Evolutionary conservation across 495 filamentous ascomycete genomes (phyloP).

Genomic region (Xylaria longipes): DNA sequence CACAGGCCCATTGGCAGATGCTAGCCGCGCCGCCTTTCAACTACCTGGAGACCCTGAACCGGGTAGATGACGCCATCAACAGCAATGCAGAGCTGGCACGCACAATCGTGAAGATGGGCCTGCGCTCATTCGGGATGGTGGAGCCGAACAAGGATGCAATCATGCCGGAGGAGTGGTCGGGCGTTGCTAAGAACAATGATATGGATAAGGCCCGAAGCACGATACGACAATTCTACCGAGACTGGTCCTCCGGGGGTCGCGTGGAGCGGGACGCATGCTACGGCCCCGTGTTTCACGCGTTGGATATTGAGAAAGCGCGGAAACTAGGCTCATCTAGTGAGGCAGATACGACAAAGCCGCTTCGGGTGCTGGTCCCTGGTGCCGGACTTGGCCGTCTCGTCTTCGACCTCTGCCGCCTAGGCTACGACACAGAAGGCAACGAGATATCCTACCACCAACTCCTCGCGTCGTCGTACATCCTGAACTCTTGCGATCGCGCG

Average conservation of each 20-base stretch:
- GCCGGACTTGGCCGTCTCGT: conserved; percentile 81
- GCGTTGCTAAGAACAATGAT: conserved; percentile 69
- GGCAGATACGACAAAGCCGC: conserved; percentile 21
- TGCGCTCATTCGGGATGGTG: conserved; percentile 67
- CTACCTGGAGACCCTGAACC: conserved; percentile 74
- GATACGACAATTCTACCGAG: conserved; percentile 90
- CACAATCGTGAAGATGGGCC: conserved; percentile 70
- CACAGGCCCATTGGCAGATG: conserved; percentile 78
- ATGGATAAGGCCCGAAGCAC: conserved; percentile 90
- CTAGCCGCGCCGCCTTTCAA: conserved; percentile 82
- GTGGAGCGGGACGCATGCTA: conserved; percentile 78
- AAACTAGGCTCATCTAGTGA: background rate
- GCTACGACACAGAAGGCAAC: conserved; percentile 84
- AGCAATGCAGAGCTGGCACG: conserved; percentile 83
- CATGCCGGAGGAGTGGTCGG: conserved; percentile 63
- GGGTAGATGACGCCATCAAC: conserved; percentile 88
- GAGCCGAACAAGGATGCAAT: conserved; percentile 31
- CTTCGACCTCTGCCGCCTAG: conserved; percentile 78
- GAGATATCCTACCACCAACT: conserved; percentile 96
- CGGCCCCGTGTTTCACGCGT: conserved; percentile 68
- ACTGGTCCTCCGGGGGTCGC: conserved; percentile 85
- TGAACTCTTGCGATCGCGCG: conserved; percentile 65
- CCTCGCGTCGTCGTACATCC: conserved; percentile 82
- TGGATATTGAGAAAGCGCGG: conserved; percentile 62
- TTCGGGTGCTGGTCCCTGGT: conserved; percentile 77